Conservation (phyloP, 2,329 filamentous ascomycete species). For the Geosmithia flava region DNA sequence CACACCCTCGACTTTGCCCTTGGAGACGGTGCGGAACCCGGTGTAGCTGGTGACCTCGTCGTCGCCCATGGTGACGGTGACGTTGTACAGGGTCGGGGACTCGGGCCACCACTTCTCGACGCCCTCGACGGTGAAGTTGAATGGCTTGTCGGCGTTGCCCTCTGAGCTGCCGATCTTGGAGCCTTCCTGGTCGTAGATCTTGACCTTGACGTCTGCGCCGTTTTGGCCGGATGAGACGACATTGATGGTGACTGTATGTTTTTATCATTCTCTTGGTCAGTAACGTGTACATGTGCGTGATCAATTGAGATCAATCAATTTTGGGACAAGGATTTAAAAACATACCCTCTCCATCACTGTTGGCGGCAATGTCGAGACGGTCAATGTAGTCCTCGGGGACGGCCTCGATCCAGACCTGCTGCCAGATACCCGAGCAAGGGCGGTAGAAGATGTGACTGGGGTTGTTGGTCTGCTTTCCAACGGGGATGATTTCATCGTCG, state of each 20-base stretch:
- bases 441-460: conserved; percentile 58
- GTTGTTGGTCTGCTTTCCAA: conserved; percentile 49
- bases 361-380: conserved; percentile 45
- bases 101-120: conserved; percentile 54
- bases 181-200: conserved; percentile 21
- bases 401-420: conserved; percentile 59
- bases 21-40: conserved; percentile 53
- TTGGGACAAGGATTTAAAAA: too few species aligned
- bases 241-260: conserved; percentile 36
- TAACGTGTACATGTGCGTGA: not conserved
- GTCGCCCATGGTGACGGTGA: conserved; percentile 37
- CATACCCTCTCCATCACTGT: conserved; percentile 38
- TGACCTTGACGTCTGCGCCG: conserved; percentile 20
- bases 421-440: conserved; percentile 64
- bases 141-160: conserved; percentile 33
- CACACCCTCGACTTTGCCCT: conserved; percentile 42
- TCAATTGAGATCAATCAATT: too few species aligned
- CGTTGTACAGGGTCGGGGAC: conserved; percentile 50
- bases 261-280: not conserved
- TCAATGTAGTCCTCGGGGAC: conserved; percentile 44
- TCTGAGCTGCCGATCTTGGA: conserved; percentile 27
- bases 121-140: conserved; percentile 40
- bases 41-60: conserved; percentile 53
- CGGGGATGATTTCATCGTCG: conserved; percentile 46
- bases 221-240: conserved; percentile 31